phyloP scores from a whole-genome alignment of 768 basidiomycete species.

The Daedaleopsis sinensis region DNA sequence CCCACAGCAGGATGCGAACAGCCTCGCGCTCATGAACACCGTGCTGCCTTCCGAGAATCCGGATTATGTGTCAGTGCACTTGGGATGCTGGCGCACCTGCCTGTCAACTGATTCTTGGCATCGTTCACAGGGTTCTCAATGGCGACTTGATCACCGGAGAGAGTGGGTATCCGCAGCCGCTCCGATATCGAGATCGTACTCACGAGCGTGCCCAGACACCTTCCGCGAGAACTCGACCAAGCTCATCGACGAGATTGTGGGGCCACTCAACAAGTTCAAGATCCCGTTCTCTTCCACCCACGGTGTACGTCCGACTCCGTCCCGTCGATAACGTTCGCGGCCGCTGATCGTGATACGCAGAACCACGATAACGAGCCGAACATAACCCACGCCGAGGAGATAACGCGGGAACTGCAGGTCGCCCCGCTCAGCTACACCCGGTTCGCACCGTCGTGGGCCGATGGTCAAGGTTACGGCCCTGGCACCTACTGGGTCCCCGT shows the following conservation, averaged over 20 bases:
- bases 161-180: constrained; percentile 39
- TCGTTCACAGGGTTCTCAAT: constrained; percentile 56
- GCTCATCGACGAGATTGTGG: constrained; percentile 65
- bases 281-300: constrained; percentile 72
- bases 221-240: constrained; percentile 64
- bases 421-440: constrained; percentile 67
- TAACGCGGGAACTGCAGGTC: constrained; percentile 58
- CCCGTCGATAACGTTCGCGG: neutral
- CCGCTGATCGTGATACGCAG: constrained; percentile 35
- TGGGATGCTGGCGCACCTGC: neutral
- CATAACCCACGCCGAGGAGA: constrained; percentile 71
- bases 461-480: constrained; percentile 57
- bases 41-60: constrained; percentile 62
- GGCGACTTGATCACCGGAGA: constrained; percentile 79
- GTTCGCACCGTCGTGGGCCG: constrained; percentile 58
- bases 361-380: constrained; percentile 77
- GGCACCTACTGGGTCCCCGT: constrained; percentile 84
- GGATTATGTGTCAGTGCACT: constrained; percentile 62
- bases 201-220: constrained; percentile 47
- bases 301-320: constrained; percentile 49
- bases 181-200: neutral
- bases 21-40: constrained; percentile 56
- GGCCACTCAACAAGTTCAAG: constrained; percentile 55
- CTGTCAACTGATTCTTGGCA: neutral
- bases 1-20: constrained; percentile 66